A percentile compares a stretch with the other conserved stretches of the same genome.
Conservation (phyloP, 2,329 filamentous ascomycete genomes). For the Fusarium illudens region DNA sequence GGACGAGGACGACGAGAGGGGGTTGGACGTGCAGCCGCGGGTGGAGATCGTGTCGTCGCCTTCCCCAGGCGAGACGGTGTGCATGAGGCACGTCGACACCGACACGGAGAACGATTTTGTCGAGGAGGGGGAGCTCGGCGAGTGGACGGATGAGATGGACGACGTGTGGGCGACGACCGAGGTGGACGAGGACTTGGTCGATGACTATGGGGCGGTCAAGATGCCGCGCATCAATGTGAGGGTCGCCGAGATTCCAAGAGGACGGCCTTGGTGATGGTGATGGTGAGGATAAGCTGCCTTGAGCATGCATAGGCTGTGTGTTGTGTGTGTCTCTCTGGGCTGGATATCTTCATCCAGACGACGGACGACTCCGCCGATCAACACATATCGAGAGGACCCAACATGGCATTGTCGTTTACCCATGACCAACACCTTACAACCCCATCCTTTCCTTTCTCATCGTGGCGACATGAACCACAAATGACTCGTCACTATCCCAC, state of each 20-base stretch:
- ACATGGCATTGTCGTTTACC: constrained; percentile 3
- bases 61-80: neutral
- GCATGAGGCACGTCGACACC: constrained; percentile 7
- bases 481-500: neutral
- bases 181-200: constrained; percentile 11
- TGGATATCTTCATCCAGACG: too few relatives aligned
- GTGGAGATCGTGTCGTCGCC: constrained; percentile 9
- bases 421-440: neutral
- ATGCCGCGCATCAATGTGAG: constrained; percentile 5
- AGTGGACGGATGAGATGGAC: constrained; percentile 25
- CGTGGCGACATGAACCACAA: neutral
- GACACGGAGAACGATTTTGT: neutral
- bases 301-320: neutral
- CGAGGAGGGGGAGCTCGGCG: constrained; percentile 12
- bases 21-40: constrained; percentile 11
- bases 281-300: too few relatives aligned
- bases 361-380: neutral
- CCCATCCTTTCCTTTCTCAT: constrained; percentile 3
- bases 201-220: constrained; percentile 7
- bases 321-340: neutral
- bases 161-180: constrained; percentile 10
- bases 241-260: neutral
- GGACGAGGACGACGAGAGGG: neutral
- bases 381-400: too few relatives aligned
- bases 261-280: neutral